phyloP scores from a whole-genome alignment of 73 alveolate genomes.

The Blepharisma japonicum region DNA sequence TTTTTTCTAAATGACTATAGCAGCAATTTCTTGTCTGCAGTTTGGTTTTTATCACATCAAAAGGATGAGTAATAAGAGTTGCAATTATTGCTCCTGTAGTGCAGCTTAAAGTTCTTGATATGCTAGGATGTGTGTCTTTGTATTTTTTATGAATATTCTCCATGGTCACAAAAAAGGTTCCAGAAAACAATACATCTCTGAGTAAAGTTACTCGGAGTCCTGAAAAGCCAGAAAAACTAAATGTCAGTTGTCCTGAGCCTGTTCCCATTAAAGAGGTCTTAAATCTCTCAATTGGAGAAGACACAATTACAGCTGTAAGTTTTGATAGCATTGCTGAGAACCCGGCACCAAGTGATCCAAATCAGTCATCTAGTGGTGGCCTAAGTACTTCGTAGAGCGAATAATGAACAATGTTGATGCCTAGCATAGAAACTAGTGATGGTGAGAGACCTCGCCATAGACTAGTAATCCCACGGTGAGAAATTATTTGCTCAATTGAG shows the following conservation, averaged over 20 bases:
- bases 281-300: constrained; percentile 7
- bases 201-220: constrained; percentile 18
- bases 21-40: not conserved
- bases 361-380: not conserved
- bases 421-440: not conserved
- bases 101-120: not conserved
- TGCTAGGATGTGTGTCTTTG: not conserved
- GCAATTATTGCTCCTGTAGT: not conserved
- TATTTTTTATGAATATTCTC: not conserved
- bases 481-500: not conserved
- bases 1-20: not conserved
- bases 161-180: not conserved
- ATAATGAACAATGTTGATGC: constrained; percentile 1
- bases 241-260: not conserved
- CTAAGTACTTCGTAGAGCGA: not conserved
- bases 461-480: not conserved
- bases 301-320: not conserved
- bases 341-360: not conserved
- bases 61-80: constrained; percentile 18
- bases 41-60: constrained; percentile 21
- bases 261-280: constrained; percentile 8
- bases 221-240: not conserved
- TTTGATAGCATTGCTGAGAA: not conserved
- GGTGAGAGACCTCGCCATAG: constrained; percentile 23
- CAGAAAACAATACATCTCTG: not conserved